These are phyloP conservation scores for Hebeloma cylindrosporum DNA, from an alignment of 768 basidiomycete species.

Conservation along the genomic window DNA sequence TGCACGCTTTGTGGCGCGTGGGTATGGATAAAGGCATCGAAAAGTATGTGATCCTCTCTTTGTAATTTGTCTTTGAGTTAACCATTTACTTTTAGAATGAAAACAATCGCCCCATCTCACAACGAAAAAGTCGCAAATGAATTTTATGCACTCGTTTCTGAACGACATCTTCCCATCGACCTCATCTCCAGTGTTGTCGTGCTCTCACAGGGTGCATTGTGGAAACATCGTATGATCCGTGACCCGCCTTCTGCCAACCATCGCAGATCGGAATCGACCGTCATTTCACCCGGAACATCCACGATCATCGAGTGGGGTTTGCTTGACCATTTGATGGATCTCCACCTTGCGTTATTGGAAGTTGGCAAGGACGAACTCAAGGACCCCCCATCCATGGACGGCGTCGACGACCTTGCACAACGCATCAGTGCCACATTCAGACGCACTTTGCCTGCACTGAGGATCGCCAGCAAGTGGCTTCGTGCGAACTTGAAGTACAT, in stretches of 20 bases:
- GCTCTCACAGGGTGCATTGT: constrained; percentile 77
- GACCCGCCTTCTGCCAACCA: constrained; percentile 32
- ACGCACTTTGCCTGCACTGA: constrained; percentile 80
- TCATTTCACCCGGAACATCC: constrained; percentile 32
- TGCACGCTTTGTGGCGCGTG: constrained; percentile 75
- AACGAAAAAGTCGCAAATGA: constrained; percentile 50
- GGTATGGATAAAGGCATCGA: constrained; percentile 52
- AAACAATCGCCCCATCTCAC: constrained; percentile 46
- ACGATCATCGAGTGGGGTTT: constrained; percentile 61
- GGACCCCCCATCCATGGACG: constrained; percentile 55
- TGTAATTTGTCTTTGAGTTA: constrained; percentile 8
- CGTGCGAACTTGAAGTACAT: constrained; percentile 72
- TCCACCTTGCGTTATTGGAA: constrained; percentile 63
- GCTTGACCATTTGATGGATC: constrained; percentile 62
- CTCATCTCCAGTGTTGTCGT: constrained; percentile 73
- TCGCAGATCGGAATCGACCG: constrained; percentile 25
- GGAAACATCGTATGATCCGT: constrained; percentile 79
- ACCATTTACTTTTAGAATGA: constrained; percentile 39
- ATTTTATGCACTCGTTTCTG: constrained; percentile 61
- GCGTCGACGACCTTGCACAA: constrained; percentile 66
- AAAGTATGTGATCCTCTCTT: constrained; percentile 46
- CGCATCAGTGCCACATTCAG: constrained; percentile 85
- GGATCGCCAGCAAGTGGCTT: constrained; percentile 90
- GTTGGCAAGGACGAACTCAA: constrained; percentile 64
- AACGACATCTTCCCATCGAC: constrained; percentile 72